phyloP scores from a whole-genome alignment of 345 rosid species.

The Lenwebbia sp. region DNA sequence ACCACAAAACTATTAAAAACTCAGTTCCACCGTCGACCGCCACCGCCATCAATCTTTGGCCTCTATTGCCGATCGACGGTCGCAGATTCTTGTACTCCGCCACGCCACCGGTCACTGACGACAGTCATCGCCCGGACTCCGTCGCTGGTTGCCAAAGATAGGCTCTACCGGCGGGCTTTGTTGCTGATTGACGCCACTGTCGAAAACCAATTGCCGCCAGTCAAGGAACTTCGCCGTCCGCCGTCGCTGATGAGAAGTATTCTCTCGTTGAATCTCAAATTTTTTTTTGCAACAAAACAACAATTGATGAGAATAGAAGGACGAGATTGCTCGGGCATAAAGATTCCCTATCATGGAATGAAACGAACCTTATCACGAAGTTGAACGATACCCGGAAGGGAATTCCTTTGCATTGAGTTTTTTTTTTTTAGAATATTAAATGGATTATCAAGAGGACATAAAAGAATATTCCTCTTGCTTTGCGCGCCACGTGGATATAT shows the following conservation, averaged over 20 bases:
- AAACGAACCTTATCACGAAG: neutral
- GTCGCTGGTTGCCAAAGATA: neutral
- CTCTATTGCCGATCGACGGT: neutral
- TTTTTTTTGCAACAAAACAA: neutral
- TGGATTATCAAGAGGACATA: neutral
- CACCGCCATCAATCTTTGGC: neutral
- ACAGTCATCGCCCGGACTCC: accelerated
- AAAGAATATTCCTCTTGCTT: neutral
- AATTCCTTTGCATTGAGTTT: neutral
- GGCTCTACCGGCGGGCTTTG: too few species aligned
- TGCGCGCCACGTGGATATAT: neutral
- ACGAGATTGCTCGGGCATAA: neutral
- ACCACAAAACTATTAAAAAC: neutral
- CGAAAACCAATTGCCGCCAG: neutral
- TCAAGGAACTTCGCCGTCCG: neutral
- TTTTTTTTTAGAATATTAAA: neutral
- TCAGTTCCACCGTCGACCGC: neutral
- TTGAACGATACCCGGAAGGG: neutral
- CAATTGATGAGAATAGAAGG: neutral
- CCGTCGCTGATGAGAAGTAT: neutral
- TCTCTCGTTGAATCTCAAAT: neutral
- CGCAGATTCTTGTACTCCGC: accelerated
- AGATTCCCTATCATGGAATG: neutral
- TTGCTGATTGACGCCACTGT: neutral
- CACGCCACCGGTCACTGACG: neutral